Percentiles rank a stretch among this genome's conserved stretches.
These are phyloP conservation scores for Chlorella sp. DNA, from an alignment of 139 green algal species.

Conservation along the genomic window DNA sequence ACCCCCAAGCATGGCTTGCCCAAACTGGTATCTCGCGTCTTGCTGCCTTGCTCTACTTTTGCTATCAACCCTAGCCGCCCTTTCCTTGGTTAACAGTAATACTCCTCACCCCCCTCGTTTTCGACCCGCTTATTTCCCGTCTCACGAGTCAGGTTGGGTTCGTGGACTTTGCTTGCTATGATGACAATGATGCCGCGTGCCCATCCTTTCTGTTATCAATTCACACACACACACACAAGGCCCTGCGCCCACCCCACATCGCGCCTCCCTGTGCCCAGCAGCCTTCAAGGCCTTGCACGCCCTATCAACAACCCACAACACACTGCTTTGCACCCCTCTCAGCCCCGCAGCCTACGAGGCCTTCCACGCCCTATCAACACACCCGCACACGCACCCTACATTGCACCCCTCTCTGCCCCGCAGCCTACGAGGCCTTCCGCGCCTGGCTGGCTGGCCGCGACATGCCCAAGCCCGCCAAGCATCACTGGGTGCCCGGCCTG, in stretches of 20 bases:
- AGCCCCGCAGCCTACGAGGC: constrained; percentile 3
- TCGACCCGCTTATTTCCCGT: too few relatives aligned
- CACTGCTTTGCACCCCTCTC: not conserved
- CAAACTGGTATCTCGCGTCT: too few relatives aligned
- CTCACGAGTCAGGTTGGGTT: too few relatives aligned
- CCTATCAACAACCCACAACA: too few relatives aligned
- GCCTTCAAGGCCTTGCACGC: too few relatives aligned
- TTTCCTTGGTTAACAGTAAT: too few relatives aligned
- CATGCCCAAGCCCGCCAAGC: constrained; percentile 24
- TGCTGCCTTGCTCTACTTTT: not conserved
- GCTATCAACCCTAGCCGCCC: too few relatives aligned
- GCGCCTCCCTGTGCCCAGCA: too few relatives aligned
- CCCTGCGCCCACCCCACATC: not conserved
- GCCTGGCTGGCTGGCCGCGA: not conserved
- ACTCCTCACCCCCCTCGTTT: too few relatives aligned
- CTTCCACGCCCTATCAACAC: not conserved
- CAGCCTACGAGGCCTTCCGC: constrained; percentile 28
- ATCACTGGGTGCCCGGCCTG: constrained; percentile 16
- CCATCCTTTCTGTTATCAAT: not conserved
- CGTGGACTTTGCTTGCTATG: too few relatives aligned
- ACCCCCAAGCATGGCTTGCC: too few relatives aligned
- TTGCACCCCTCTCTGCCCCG: not conserved
- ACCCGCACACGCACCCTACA: not conserved
- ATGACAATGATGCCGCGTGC: too few relatives aligned
- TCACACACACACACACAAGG: not conserved